These are phyloP conservation scores for Cyanidioschyzon merolae DNA, from an alignment of 23 red algal genomes.

Conservation along the genomic window DNA sequence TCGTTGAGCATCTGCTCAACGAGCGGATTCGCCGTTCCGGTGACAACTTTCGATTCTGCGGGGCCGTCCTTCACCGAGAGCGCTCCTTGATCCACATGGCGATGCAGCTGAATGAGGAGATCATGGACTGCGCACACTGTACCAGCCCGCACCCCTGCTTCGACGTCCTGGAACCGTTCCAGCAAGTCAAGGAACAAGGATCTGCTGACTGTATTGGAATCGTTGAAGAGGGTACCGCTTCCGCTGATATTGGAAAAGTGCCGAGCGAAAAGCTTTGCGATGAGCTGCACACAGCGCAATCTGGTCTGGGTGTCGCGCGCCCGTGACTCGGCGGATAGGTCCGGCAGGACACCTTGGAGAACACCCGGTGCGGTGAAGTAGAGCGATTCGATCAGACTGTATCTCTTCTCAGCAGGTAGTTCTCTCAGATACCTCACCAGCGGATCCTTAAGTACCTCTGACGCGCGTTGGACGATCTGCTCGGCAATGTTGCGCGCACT, in stretches of 20 bases:
- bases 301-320: neutral
- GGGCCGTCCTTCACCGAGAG: neutral
- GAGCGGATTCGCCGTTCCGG: neutral
- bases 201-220: neutral
- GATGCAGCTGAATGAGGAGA: neutral
- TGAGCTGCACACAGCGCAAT: slow-evolving; percentile 4
- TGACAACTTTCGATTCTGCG: neutral
- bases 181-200: slow-evolving; percentile 6
- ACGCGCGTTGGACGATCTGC: neutral
- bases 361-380: neutral
- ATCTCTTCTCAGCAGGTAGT: neutral
- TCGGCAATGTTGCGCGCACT: neutral
- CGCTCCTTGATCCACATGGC: neutral
- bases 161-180: slow-evolving; percentile 13
- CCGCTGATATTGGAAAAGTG: neutral
- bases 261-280: neutral
- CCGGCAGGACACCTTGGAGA: neutral
- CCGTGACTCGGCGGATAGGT: slow-evolving; percentile 5
- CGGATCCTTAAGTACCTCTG: neutral
- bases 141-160: neutral
- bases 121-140: neutral
- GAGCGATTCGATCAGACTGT: neutral
- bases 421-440: neutral
- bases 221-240: neutral
- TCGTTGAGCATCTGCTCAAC: neutral